Evolutionary conservation across 345 rosid species (phyloP).

Genomic region (Salix dunnii): DNA sequence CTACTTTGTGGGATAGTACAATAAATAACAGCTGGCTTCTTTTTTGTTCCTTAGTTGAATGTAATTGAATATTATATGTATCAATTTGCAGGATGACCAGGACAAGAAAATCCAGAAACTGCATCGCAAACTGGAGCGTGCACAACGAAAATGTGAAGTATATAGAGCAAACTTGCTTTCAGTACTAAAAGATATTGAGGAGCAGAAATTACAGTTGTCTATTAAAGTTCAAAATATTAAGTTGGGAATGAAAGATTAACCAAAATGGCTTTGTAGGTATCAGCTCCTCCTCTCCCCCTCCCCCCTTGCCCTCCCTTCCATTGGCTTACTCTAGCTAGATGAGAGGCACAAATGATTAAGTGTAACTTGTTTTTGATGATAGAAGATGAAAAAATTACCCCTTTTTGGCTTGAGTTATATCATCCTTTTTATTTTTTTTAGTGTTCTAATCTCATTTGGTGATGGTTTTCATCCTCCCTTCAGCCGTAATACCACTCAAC

Average conservation of each 20-base stretch:
- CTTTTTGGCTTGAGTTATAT: background rate
- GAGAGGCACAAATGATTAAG: background rate
- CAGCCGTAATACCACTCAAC: no score
- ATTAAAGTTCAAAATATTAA: constrained; percentile 20
- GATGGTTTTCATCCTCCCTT: no score
- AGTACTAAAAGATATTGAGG: constrained; percentile 49
- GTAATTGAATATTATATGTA: background rate
- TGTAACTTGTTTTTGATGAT: background rate
- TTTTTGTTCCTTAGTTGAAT: background rate
- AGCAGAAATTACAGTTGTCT: constrained; percentile 41
- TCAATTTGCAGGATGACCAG: constrained; percentile 35
- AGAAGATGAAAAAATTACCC: background rate
- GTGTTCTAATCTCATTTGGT: no score
- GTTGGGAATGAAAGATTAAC: constrained; percentile 17
- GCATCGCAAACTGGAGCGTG: constrained; percentile 38
- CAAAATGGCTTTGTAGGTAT: background rate
- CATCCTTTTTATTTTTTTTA: background rate
- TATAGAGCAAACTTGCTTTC: constrained; percentile 51
- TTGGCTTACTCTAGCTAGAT: no score
- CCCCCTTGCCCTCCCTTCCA: background rate
- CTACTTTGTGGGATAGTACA: background rate
- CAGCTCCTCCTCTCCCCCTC: background rate
- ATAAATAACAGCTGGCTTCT: background rate
- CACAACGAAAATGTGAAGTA: constrained; percentile 42
- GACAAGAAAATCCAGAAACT: constrained; percentile 45